These are phyloP conservation scores for Chlamydomonas sp. DNA, from an alignment of 139 green algal species.

Conservation along the genomic window DNA sequence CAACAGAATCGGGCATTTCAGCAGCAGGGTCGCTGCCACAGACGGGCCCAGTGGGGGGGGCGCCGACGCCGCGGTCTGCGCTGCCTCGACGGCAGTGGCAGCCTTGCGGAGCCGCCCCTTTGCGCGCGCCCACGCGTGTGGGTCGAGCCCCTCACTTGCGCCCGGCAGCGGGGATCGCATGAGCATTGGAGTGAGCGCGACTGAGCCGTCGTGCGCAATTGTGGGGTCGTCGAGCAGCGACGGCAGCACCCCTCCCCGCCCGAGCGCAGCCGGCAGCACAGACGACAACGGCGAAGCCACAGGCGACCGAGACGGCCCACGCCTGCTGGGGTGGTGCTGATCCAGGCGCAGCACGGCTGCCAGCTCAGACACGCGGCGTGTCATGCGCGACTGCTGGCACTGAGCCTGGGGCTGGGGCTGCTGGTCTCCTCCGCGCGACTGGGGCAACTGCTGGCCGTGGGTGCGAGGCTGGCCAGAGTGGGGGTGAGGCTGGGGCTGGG, in stretches of 20 bases:
- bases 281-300: too few species aligned
- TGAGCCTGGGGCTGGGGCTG: too few species aligned
- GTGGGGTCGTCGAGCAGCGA: conserved; percentile 14
- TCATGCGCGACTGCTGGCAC: too few species aligned
- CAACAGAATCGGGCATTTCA: conserved; percentile 12
- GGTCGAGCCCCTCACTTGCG: not conserved
- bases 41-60: not conserved
- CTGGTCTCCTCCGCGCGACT: too few species aligned
- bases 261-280: too few species aligned
- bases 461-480: too few species aligned
- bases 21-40: not conserved
- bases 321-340: too few species aligned
- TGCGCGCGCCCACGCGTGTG: not conserved
- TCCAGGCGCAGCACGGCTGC: too few species aligned
- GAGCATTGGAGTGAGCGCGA: conserved; percentile 8
- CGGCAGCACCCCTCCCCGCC: too few species aligned
- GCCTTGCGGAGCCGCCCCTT: not conserved
- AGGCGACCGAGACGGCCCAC: too few species aligned
- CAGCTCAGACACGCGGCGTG: too few species aligned
- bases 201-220: not conserved
- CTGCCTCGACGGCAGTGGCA: not conserved
- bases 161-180: conserved; percentile 7
- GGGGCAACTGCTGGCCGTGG: too few species aligned
- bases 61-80: not conserved
- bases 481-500: not conserved